phyloP scores from a whole-genome alignment of 352 stramenopile genomes.

The Phytophthora tubulina region DNA sequence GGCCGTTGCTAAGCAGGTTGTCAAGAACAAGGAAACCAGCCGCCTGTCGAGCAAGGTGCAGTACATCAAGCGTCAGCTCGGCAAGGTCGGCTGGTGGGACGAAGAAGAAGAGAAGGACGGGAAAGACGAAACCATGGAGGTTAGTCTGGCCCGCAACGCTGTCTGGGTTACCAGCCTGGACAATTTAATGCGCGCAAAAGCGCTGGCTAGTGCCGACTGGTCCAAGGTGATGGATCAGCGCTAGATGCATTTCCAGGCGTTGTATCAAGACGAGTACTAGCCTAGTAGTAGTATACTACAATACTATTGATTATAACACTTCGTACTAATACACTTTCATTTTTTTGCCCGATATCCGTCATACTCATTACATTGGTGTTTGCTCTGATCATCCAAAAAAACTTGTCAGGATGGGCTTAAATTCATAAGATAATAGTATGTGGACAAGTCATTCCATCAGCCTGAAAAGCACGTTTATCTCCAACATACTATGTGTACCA shows the following conservation, averaged over 20 bases:
- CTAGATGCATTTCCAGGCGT: not conserved
- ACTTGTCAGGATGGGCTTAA: no score
- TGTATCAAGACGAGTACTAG: not conserved
- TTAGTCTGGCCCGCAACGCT: not conserved
- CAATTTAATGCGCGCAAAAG: not conserved
- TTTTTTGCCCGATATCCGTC: no score
- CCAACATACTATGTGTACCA: no score
- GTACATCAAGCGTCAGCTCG: not conserved
- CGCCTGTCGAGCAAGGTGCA: slow-evolving; percentile 16
- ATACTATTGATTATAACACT: not conserved
- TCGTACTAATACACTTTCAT: no score
- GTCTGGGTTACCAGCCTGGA: not conserved
- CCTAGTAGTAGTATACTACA: not conserved
- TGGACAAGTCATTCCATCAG: no score
- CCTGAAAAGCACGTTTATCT: no score
- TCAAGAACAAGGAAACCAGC: not conserved
- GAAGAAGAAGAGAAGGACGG: not conserved
- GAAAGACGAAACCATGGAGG: not conserved
- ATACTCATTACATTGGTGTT: no score
- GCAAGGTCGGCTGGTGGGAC: slow-evolving; percentile 15
- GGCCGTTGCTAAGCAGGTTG: not conserved
- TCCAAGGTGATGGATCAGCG: not conserved
- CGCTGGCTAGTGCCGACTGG: slow-evolving; percentile 1
- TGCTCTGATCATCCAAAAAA: no score
- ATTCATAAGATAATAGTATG: no score